Evolutionary conservation across 768 basidiomycete genomes (phyloP).

Genomic region (Podaxis sp.): DNA sequence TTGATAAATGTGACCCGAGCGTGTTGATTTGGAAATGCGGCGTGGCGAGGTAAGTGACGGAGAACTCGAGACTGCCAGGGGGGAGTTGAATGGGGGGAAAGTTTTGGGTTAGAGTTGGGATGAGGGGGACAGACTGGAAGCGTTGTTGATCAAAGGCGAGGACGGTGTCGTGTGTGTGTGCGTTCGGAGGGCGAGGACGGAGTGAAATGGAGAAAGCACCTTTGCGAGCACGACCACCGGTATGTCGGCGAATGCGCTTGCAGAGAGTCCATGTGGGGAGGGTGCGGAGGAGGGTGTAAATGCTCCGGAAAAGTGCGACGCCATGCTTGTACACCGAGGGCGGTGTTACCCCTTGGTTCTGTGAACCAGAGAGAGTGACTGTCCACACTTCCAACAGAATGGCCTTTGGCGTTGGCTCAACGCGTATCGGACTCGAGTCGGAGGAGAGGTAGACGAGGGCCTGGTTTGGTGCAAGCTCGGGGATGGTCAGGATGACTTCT

Average conservation of each 20-base stretch:
- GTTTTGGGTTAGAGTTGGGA: constrained; percentile 50
- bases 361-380: constrained; percentile 2
- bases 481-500: constrained; percentile 61
- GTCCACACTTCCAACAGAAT: constrained; percentile 32
- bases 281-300: constrained; percentile 70
- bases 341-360: neutral
- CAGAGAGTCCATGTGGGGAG: constrained; percentile 76
- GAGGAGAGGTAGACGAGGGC: constrained; percentile 69
- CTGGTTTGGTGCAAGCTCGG: constrained; percentile 66
- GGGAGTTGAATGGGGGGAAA: constrained; percentile 73
- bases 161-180: constrained; percentile 12
- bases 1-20: constrained; percentile 72
- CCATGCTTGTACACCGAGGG: constrained; percentile 76
- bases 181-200: constrained; percentile 20
- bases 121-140: constrained; percentile 21
- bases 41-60: constrained; percentile 60
- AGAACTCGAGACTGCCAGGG: constrained; percentile 58
- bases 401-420: constrained; percentile 67
- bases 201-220: constrained; percentile 40
- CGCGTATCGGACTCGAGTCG: constrained; percentile 55
- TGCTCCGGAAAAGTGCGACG: constrained; percentile 76
- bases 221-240: constrained; percentile 29
- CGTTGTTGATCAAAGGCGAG: constrained; percentile 35
- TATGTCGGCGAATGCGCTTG: constrained; percentile 52
- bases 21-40: constrained; percentile 76